A percentile compares a stretch with the other conserved stretches of the same genome.
These are phyloP conservation scores for Epichloe bromicola DNA, from an alignment of 2,329 filamentous ascomycete genomes.

Conservation along the genomic window DNA sequence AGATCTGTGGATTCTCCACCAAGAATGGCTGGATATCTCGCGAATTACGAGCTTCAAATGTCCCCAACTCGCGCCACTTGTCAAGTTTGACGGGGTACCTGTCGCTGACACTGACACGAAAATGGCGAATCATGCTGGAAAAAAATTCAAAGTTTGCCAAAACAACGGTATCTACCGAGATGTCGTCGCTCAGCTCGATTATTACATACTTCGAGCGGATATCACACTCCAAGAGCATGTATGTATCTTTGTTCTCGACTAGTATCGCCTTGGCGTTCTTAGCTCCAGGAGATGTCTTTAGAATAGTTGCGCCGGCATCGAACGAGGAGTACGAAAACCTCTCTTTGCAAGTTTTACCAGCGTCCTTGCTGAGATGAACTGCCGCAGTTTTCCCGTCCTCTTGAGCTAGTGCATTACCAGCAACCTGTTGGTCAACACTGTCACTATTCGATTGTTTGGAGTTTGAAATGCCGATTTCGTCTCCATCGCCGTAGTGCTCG, in stretches of 20 bases:
- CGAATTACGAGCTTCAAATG: slow-evolving; percentile 83
- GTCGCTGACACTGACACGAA: slow-evolving; percentile 85
- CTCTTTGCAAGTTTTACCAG: slow-evolving; percentile 95
- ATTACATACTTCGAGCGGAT: slow-evolving; percentile 85
- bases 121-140: slow-evolving; percentile 87
- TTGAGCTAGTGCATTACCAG: slow-evolving; percentile 26
- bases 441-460: slow-evolving; percentile 9
- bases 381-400: slow-evolving; percentile 38
- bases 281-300: slow-evolving; percentile 77
- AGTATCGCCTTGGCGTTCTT: slow-evolving; percentile 83
- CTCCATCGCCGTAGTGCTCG: slow-evolving; percentile 21
- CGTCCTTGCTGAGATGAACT: slow-evolving; percentile 69
- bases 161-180: slow-evolving; percentile 88
- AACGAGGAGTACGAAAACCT: slow-evolving; percentile 96
- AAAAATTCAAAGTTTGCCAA: slow-evolving; percentile 98
- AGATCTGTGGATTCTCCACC: slow-evolving; percentile 88
- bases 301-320: slow-evolving; percentile 83
- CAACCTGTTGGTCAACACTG: slow-evolving; percentile 14
- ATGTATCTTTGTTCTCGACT: slow-evolving; percentile 95
- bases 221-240: slow-evolving; percentile 89
- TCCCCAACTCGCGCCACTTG: slow-evolving; percentile 80
- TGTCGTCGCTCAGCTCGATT: slow-evolving; percentile 78
- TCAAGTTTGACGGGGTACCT: slow-evolving; percentile 86
- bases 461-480: slow-evolving; percentile 3
- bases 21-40: slow-evolving; percentile 90